Percentiles rank a stretch among this genome's conserved stretches.
phyloP scores from a whole-genome alignment of 1,284 basidiomycete species.

The Lignosus rhinocerotis region DNA sequence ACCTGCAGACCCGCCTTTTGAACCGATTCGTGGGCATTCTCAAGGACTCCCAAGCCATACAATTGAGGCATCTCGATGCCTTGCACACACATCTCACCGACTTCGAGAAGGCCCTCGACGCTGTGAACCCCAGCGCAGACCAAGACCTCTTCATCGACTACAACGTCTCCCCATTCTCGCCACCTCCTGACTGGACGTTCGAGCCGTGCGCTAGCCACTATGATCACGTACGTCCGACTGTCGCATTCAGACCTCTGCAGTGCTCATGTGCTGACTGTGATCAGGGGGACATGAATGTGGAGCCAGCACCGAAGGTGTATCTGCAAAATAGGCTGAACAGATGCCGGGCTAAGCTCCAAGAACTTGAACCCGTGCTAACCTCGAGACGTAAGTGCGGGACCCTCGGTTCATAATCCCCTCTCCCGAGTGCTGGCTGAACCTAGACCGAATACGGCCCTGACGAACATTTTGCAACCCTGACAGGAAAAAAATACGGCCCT shows the following conservation, averaged over 20 bases:
- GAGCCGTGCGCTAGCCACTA: slow-evolving; percentile 76
- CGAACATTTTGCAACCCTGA: slow-evolving; percentile 2
- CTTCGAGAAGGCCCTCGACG: slow-evolving; percentile 48
- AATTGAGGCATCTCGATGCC: slow-evolving; percentile 56
- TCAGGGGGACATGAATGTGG: slow-evolving; percentile 63
- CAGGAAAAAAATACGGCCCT: too few relatives aligned
- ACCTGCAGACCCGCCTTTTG: slow-evolving; percentile 63
- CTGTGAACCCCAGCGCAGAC: slow-evolving; percentile 58
- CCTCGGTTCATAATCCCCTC: not conserved
- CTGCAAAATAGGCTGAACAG: slow-evolving; percentile 75
- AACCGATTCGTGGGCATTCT: slow-evolving; percentile 53
- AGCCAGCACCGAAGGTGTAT: slow-evolving; percentile 69
- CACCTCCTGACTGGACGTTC: slow-evolving; percentile 68
- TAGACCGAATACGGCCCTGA: not conserved
- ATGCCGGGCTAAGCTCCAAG: slow-evolving; percentile 57
- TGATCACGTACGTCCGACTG: slow-evolving; percentile 56
- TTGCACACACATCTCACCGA: slow-evolving; percentile 49
- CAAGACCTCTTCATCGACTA: slow-evolving; percentile 71
- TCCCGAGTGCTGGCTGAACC: not conserved
- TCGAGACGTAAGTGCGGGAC: slow-evolving; percentile 54
- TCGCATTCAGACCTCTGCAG: not conserved
- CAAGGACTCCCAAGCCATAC: slow-evolving; percentile 56
- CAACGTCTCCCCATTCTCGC: slow-evolving; percentile 64
- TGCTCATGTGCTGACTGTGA: not conserved
- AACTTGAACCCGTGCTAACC: slow-evolving; percentile 56